Base-by-base conservation (phyloP, 192 early-diverging fungal genomes). In the Mortierella alpina region DNA sequence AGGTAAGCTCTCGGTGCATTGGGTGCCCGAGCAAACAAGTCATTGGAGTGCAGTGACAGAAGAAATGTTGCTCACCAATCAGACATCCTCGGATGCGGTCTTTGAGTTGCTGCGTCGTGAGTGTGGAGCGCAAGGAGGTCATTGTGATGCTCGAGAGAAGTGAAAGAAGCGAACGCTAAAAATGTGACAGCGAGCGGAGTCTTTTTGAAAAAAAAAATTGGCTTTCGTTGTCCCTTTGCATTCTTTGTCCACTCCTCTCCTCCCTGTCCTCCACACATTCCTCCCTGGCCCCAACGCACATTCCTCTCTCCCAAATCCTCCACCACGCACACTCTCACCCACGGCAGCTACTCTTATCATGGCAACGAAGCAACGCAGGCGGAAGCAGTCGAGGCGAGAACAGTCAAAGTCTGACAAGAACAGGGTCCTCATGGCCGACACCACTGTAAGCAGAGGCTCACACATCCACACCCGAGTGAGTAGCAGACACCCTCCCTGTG, bases 361-460 rank as follows among this genome's bases (percentile, higher is more conserved):
- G 74, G 59, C 74, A 42, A 44, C 61, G 20, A 76, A 69, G 44
- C 74, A 76, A 62, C 74, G 74, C 57, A 80, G 48, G 66, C 66
- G 77, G 54, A 80, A 64, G 39, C 69, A 80, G 46, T 68, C 65
- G 18, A 48, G 77, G n/a, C 72, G 68, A 59, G 70, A 68, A 49
- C 77, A 80, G 17, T 80, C 77, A 9, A 71, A 63, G 60, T 55
- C 47, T 40, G 77, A 80, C 77, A 80, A 80, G 55, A 70, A 66
- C 4, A 48, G 77, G 2, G 40, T 31, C 17, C 48, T 80, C 45
- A 52, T 60, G 48, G 39, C 70, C 7, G 77, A 80, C 59, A 61
- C 64, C n/a, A 80, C 77, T 20, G 77, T 80, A 80, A 44, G 31
- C 23, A 31, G 31, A 31, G 17, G 9, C 55, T 11, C 22, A 14